Base-by-base conservation (phyloP, 169 alveolate genomes). In the Eimeria sp. region DNA sequence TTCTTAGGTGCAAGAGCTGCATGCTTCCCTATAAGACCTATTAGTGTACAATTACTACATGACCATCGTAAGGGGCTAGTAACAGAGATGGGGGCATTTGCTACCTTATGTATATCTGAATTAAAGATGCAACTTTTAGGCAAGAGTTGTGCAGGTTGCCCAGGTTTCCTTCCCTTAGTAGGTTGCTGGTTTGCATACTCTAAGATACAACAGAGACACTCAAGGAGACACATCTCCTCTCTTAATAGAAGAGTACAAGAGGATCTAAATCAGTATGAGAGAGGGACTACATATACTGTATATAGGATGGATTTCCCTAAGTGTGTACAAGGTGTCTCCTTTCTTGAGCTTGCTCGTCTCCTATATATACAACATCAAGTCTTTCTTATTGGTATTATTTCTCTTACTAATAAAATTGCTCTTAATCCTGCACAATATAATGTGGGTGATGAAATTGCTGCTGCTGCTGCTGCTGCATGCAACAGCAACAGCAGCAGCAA, bases 71-170 rank as follows among this genome's bases (percentile, higher is more conserved):
- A 92, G 65, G 95, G 76, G 30, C 90, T 92, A 6, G 95, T 92
- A 43, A 92, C 57, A 34, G 92, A 92, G 47, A 92, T 92, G 95
- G 95, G 95, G n/a, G 95, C 95, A 30, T 78, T 72, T 63, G 34
- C 58, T 27, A 80, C 91, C 5, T 58, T 92, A 1, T 92, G 95
- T 51, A 58, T 92, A 45, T 63, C 73, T 49, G 95, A 92, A 47
- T 75, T 92, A 43, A 92, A 92, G 95, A 92, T 94, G 93, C 82
- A 94, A 80, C 49, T 94, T 70, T 83, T 94, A n/a, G 96, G 94
- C 30, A 94, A 82, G 75, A 84, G 95, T 61, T 94, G 96, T 43
- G 94, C 94, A 5, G 96, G 76, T 27, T 94, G 96, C 61, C 96
- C 96, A 4, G 96, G 96, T 5, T 94, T 94, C 63, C 83, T 86